A percentile compares a stretch with the other conserved stretches of the same genome.
Evolutionary conservation across 176 grass and related monocot species (phyloP).

Genomic region (Zea mays): DNA sequence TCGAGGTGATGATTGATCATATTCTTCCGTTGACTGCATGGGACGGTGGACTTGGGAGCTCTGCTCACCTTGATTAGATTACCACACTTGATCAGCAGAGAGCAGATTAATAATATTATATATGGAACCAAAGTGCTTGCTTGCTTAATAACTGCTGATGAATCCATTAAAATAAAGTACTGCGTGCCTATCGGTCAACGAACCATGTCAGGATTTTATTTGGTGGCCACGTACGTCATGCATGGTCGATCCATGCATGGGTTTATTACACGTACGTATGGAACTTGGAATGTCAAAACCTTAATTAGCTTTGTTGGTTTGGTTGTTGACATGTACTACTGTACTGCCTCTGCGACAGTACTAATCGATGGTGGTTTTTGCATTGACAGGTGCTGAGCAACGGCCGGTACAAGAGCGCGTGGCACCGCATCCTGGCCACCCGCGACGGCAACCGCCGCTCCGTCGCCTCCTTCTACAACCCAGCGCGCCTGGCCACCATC

Average conservation of each 20-base stretch:
- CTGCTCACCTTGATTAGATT: constrained; percentile 18
- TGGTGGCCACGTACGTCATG: neutral
- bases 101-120: neutral
- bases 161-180: neutral
- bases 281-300: neutral
- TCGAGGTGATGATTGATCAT: constrained; percentile 43
- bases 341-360: neutral
- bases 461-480: constrained; percentile 90
- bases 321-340: neutral
- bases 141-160: neutral
- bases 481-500: constrained; percentile 55
- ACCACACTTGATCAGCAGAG: constrained; percentile 20
- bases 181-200: neutral
- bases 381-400: constrained; percentile 63
- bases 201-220: neutral
- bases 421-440: constrained; percentile 77
- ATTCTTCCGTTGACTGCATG: neutral
- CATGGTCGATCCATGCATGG: neutral
- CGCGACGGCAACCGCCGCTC: constrained; percentile 70
- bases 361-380: neutral
- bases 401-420: constrained; percentile 81
- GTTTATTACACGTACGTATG: neutral
- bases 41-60: constrained; percentile 25
- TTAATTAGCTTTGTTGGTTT: neutral
- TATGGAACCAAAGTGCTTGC: neutral